These are phyloP conservation scores for Arachis hypogaea DNA, from an alignment of 306 rosid species.

Conservation along the genomic window DNA sequence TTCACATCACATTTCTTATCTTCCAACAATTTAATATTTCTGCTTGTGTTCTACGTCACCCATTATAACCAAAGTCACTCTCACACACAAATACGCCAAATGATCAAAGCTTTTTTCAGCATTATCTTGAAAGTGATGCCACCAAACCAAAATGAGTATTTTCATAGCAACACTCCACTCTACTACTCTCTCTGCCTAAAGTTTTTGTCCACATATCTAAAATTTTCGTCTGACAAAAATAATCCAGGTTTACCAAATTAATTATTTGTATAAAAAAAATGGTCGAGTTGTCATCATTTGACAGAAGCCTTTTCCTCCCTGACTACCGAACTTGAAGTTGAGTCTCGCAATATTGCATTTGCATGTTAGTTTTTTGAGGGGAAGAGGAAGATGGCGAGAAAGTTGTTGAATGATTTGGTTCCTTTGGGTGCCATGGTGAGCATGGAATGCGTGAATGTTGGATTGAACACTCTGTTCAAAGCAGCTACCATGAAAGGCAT, in stretches of 20 bases:
- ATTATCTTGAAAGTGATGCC: slow-evolving; percentile 18
- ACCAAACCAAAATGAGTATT: neutral
- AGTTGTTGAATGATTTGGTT: slow-evolving; percentile 50
- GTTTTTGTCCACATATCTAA: no score
- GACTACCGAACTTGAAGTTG: slow-evolving; percentile 1
- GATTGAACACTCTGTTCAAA: slow-evolving; percentile 84
- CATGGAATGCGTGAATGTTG: slow-evolving; percentile 84
- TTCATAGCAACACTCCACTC: neutral
- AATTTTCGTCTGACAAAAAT: no score
- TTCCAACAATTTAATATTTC: neutral
- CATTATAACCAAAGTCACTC: neutral
- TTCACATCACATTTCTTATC: slow-evolving; percentile 10
- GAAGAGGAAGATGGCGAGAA: slow-evolving; percentile 38
- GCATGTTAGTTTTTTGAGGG: neutral
- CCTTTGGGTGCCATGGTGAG: slow-evolving; percentile 78
- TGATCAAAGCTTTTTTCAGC: neutral
- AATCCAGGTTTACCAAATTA: no score
- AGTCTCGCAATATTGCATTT: neutral
- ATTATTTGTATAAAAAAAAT: no score
- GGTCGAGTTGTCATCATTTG: neutral
- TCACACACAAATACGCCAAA: neutral
- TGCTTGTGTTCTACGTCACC: slow-evolving; percentile 19
- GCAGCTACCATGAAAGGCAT: slow-evolving; percentile 80
- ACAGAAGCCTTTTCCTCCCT: neutral
- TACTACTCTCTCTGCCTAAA: no score